phyloP scores from a whole-genome alignment of 177 flowering plant species.

The Tripterygium wilfordii region DNA sequence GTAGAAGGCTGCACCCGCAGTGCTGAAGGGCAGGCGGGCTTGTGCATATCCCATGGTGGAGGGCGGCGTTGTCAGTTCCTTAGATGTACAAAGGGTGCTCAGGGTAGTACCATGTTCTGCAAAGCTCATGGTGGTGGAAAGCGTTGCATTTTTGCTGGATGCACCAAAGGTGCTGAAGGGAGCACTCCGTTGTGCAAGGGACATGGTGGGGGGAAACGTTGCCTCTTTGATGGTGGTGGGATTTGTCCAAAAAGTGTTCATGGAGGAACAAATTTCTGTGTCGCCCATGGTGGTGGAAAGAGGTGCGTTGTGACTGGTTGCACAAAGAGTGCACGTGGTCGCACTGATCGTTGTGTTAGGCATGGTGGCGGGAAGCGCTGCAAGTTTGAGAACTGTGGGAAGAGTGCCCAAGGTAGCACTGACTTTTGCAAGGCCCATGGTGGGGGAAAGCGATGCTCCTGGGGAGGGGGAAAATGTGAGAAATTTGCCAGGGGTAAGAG shows the following conservation, averaged over 20 bases:
- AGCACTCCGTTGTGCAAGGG: constrained; percentile 88
- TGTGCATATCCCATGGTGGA: constrained; percentile 97
- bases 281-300: constrained; percentile 49
- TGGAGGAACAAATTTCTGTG: constrained; percentile 90
- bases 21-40: constrained; percentile 88
- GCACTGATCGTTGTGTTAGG: constrained; percentile 80
- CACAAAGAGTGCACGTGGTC: constrained; percentile 91
- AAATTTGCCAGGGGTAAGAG: constrained; percentile 91
- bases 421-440: constrained; percentile 97
- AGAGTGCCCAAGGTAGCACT: constrained; percentile 97
- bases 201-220: constrained; percentile 93
- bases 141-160: constrained; percentile 75
- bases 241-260: constrained; percentile 93
- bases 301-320: constrained; percentile 76
- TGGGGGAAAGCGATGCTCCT: constrained; percentile 85
- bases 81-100: constrained; percentile 72
- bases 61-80: constrained; percentile 74
- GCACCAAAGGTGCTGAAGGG: constrained; percentile 94
- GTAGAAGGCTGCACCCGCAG: constrained; percentile 81
- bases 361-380: constrained; percentile 99
- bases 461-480: constrained; percentile 73
- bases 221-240: constrained; percentile 78
- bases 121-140: too few relatives aligned
- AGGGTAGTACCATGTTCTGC: constrained; percentile 77
- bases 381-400: constrained; percentile 54